Evolutionary conservation across 2,329 filamentous ascomycete species (phyloP).

Genomic region (Paecilomyces formosus): DNA sequence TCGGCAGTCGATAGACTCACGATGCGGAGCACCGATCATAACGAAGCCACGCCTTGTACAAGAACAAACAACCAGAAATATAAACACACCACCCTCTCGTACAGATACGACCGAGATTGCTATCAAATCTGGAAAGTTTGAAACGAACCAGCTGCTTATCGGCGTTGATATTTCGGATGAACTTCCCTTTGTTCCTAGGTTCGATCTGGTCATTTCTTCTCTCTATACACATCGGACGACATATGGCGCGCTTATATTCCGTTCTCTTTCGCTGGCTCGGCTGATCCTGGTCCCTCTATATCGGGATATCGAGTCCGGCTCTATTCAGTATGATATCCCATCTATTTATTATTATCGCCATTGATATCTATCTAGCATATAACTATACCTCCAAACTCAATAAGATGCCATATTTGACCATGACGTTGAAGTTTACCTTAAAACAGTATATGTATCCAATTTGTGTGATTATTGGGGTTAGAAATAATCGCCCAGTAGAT

Average conservation of each 20-base stretch:
- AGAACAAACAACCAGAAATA: not conserved
- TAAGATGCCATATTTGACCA: too few species aligned
- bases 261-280: not conserved
- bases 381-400: too few species aligned
- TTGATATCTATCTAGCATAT: too few species aligned
- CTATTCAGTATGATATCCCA: not conserved
- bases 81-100: not conserved
- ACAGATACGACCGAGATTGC: not conserved
- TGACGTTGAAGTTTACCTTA: too few species aligned
- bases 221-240: not conserved
- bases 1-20: not conserved
- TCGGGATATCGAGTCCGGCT: not conserved
- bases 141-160: too few species aligned
- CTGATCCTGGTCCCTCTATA: not conserved
- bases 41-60: not conserved
- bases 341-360: not conserved
- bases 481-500: too few species aligned
- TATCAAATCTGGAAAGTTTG: not conserved
- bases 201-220: not conserved
- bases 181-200: not conserved
- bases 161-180: not conserved
- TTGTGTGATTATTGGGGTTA: too few species aligned
- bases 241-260: not conserved
- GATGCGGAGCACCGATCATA: too few species aligned
- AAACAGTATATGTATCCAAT: too few species aligned